Evolutionary conservation across 1,284 basidiomycete species (phyloP), one percentile per base, ranked within the genome.

Genomic region (Cryptococcus neoformans): DNA sequence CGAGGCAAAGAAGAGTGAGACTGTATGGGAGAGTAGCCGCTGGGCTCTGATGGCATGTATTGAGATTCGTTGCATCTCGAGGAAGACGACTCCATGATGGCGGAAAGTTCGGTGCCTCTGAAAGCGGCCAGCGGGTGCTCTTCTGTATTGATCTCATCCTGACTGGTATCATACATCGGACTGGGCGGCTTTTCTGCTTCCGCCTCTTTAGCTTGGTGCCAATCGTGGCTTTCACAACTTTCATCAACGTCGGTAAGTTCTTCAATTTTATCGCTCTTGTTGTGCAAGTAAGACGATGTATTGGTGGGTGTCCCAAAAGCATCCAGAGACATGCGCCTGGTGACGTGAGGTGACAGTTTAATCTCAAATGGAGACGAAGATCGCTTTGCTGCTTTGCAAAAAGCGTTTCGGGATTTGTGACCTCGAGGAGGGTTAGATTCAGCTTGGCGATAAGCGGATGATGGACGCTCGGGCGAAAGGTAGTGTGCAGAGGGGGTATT

Each of bases 241-340:
- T 50, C 50, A 11, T 42, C 54, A 36, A 53, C 51, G n/a, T 62
- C 55, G 4, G 44, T 49, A 42, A 50, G 39, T 11, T 56, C 45
- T 41, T 57, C 58, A 4, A 52, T 37, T 21, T 40, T 17, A 38
- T 57, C 60, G 39, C 53, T 53, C 1, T 60, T 54, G 4, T 28
- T 57, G n/a, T 39, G 51, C 16, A 36, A 34, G 11, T 41, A 17
- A 8, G 40, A 50, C 2, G 36, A 8, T 9, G 57, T 36, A 8
- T 57, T 50, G 42, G 53, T 53, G 4, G 66, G 54, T 1, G 66
- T 60, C 3, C 68, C 70, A 41, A 72, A 72, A 21, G 68, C 70
- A 47, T 72, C 68, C 4, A 72, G 58, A 5, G 64, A 67, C 58
- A 72, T 69, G n/a, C 70, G 64, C 48, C 67, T 70, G n/a, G 68